Conservation (phyloP, 176 grass and related monocot species). For the Cenchrus purpureus region DNA sequence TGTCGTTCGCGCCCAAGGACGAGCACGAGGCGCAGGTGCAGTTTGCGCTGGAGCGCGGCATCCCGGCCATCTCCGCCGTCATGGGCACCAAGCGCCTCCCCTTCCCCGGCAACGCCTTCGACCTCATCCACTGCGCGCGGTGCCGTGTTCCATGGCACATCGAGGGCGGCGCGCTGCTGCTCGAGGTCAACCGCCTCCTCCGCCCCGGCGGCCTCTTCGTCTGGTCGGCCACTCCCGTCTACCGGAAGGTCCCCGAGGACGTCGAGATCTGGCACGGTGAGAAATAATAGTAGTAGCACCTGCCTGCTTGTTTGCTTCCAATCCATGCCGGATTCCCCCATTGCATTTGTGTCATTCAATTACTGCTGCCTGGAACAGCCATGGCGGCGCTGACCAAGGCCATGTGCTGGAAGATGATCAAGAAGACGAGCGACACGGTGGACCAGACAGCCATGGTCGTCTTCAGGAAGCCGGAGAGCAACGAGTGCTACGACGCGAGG, state of each 20-base stretch:
- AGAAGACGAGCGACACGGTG: slow-evolving; percentile 70
- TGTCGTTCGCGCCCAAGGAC: slow-evolving; percentile 94
- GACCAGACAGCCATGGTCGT: slow-evolving; percentile 75
- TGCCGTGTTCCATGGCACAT: slow-evolving; percentile 92
- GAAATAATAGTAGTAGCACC: background rate
- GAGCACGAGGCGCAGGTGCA: slow-evolving; percentile 99
- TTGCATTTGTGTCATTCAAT: background rate
- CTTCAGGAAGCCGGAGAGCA: slow-evolving; percentile 76
- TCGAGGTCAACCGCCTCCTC: slow-evolving; percentile 82
- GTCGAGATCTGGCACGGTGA: slow-evolving; percentile 82
- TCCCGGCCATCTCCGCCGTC: slow-evolving; percentile 82
- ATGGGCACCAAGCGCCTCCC: slow-evolving; percentile 90
- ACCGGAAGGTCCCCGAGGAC: slow-evolving; percentile 67
- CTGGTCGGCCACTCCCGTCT: slow-evolving; percentile 78
- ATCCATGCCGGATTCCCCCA: background rate
- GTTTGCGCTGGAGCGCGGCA: slow-evolving; percentile 85
- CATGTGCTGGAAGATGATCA: slow-evolving; percentile 96
- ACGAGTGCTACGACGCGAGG: slow-evolving; percentile 74
- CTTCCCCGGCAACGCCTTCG: slow-evolving; percentile 68
- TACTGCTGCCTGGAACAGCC: slow-evolving; percentile 22
- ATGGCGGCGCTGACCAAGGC: slow-evolving; percentile 74
- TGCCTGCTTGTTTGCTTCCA: too few relatives aligned
- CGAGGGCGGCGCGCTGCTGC: slow-evolving; percentile 76
- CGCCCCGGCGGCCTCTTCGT: slow-evolving; percentile 82
- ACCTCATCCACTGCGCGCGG: slow-evolving; percentile 79